Evolutionary conservation across 345 rosid species (phyloP), one percentile per base, ranked within the genome.

Genomic region (Brassica rapa): DNA sequence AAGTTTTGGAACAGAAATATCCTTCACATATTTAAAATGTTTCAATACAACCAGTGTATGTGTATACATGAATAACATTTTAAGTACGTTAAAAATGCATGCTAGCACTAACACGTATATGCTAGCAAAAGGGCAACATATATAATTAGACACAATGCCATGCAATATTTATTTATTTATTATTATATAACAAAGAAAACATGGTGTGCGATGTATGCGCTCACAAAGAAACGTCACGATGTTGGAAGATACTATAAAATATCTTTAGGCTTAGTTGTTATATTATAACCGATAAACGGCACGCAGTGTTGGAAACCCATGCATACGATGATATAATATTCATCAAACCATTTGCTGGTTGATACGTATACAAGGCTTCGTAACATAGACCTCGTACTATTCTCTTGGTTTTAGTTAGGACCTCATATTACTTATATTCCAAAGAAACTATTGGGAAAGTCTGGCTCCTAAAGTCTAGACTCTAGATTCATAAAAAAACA

Each of bases 1-100:
- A 90, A 86, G 78, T 91, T 87, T 76, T 90, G 95, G 63, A 93
- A 76, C 27, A 91, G 24, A 27, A 89, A 85, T 68, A 88, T 70
- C 85, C 97, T 93, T 70, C 79, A 69, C 60, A 74, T 16, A 33
- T 27, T 8, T 10, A 12, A 76, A 82, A 65, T 62, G 35, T 62
- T 53, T 33, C 30, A 39, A 5, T 29, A 56, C 8, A 53, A 76
- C 14, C 30, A 73, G 64, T 62, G 66, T 2, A 16, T 32, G 33
- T 49, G 56, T 33, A 35, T 53, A 66, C 75, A 70, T 70, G 72
- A 30, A 56, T 43, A 51, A 27, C 25, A 74, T 24, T 55, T 61
- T 30, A 68, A 7, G 56, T 51, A 69, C 53, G 66, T 74, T 37
- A 55, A 15, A 62, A 35, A 51, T 53, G 75, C 75, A 67, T 79